Percentiles rank a stretch among this genome's conserved stretches.
Evolutionary conservation across 2,329 filamentous ascomycete species (phyloP).

Genomic region (Pyricularia pennisetigena): DNA sequence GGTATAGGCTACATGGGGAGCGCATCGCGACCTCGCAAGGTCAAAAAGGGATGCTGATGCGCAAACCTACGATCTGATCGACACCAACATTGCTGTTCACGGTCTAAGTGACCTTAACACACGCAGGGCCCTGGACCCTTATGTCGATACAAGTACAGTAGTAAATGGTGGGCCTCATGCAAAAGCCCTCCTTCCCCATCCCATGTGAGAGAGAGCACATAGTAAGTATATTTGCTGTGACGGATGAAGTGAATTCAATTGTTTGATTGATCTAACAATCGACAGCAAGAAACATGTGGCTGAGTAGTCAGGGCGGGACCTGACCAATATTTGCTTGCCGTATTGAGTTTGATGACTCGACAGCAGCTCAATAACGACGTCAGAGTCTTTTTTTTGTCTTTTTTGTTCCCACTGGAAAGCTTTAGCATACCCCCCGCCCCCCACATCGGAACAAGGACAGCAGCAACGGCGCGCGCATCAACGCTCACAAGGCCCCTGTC

Average conservation of each 20-base stretch:
- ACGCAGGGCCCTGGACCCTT: not conserved
- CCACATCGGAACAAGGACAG: not conserved
- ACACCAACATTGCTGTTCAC: not conserved
- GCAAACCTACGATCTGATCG: not conserved
- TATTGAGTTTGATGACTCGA: not conserved
- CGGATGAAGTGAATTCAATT: not conserved
- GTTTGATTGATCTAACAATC: not conserved
- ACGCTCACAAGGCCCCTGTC: not conserved
- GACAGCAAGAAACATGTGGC: not conserved
- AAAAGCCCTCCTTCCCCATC: not conserved
- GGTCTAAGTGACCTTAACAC: not conserved
- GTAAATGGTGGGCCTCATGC: not conserved
- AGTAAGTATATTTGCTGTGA: not conserved
- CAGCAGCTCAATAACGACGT: not conserved
- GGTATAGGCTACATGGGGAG: not conserved
- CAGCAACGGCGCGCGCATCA: not conserved
- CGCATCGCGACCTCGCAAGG: not conserved
- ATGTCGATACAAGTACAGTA: not conserved
- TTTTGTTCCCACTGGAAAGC: not conserved
- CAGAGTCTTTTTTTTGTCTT: not conserved
- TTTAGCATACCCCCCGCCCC: not conserved
- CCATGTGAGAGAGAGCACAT: not conserved
- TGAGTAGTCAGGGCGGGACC: not conserved
- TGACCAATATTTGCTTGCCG: not conserved
- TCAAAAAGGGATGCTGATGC: not conserved